These are phyloP conservation scores for Blastobotrys serpentis DNA, from an alignment of 1,139 yeast genomes.

Conservation along the genomic window DNA sequence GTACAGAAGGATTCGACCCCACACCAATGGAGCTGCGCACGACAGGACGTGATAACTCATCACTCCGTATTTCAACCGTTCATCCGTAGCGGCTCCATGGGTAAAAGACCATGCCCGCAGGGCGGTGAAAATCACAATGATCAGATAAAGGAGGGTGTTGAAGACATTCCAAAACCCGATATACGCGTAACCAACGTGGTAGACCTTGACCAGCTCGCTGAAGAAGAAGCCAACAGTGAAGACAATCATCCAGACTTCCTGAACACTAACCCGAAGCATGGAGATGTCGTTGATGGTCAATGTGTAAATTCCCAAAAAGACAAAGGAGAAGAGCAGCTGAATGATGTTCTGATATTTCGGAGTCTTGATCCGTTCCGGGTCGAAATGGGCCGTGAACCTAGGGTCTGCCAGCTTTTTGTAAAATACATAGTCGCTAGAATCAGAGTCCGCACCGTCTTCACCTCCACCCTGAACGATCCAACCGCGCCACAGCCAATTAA, in stretches of 20 bases:
- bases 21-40: constrained; percentile 82
- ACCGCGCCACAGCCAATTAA: constrained; percentile 90
- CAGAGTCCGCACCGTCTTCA: constrained; percentile 55
- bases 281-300: constrained; percentile 53
- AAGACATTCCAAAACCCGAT: constrained; percentile 79
- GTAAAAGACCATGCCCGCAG: constrained; percentile 45
- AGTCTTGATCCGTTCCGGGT: constrained; percentile 79
- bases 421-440: constrained; percentile 47
- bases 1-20: constrained; percentile 74
- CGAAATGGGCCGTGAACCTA: constrained; percentile 62
- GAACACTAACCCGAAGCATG: constrained; percentile 25
- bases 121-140: constrained; percentile 53
- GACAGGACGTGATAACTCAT: constrained; percentile 71
- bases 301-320: constrained; percentile 63
- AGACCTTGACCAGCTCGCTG: constrained; percentile 69
- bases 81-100: constrained; percentile 43
- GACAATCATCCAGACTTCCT: constrained; percentile 59
- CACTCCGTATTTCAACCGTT: constrained; percentile 47
- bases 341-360: constrained; percentile 77
- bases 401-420: constrained; percentile 61
- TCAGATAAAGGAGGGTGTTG: constrained; percentile 64
- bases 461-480: constrained; percentile 80
- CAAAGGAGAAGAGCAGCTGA: constrained; percentile 65
- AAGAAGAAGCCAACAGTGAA: constrained; percentile 65
- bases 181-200: constrained; percentile 72